Conservation (phyloP, 1,139 yeast genomes). For the Nadsonia commutata region DNA sequence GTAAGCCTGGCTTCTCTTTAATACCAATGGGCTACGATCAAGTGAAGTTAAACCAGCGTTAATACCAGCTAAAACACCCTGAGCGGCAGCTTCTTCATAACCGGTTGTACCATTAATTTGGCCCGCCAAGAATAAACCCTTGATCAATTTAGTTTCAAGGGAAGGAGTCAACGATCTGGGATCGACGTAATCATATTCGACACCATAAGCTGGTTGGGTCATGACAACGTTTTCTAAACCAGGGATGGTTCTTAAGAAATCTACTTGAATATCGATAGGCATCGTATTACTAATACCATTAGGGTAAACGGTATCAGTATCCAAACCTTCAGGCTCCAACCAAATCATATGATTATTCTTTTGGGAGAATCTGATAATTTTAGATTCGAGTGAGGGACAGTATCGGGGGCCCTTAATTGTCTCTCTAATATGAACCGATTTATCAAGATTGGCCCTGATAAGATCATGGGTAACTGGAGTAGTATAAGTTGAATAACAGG, state of each 20-base stretch:
- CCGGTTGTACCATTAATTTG: slow-evolving; percentile 99
- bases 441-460: slow-evolving; percentile 54
- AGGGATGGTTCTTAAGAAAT: slow-evolving; percentile 60
- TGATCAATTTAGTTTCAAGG: slow-evolving; percentile 65
- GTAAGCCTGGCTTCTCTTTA: slow-evolving; percentile 73
- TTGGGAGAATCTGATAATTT: slow-evolving; percentile 65
- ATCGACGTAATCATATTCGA: slow-evolving; percentile 91
- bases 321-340: slow-evolving; percentile 94
- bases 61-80: slow-evolving; percentile 89
- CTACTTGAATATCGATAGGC: slow-evolving; percentile 84
- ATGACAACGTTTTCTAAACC: slow-evolving; percentile 81
- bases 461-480: slow-evolving; percentile 61
- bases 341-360: slow-evolving; percentile 70
- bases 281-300: slow-evolving; percentile 92
- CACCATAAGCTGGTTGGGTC: slow-evolving; percentile 96
- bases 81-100: slow-evolving; percentile 97
- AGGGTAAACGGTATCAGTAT: slow-evolving; percentile 77
- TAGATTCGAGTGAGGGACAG: slow-evolving; percentile 93
- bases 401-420: slow-evolving; percentile 94
- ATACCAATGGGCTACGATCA: slow-evolving; percentile 32
- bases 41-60: slow-evolving; percentile 53
- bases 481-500: slow-evolving; percentile 69
- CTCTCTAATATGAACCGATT: slow-evolving; percentile 82
- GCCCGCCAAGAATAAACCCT: slow-evolving; percentile 82
- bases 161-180: slow-evolving; percentile 74